A percentile compares a stretch with the other conserved stretches of the same genome.
Evolutionary conservation across 768 basidiomycete genomes (phyloP).

Genomic region (Nevesoporus exiguus): DNA sequence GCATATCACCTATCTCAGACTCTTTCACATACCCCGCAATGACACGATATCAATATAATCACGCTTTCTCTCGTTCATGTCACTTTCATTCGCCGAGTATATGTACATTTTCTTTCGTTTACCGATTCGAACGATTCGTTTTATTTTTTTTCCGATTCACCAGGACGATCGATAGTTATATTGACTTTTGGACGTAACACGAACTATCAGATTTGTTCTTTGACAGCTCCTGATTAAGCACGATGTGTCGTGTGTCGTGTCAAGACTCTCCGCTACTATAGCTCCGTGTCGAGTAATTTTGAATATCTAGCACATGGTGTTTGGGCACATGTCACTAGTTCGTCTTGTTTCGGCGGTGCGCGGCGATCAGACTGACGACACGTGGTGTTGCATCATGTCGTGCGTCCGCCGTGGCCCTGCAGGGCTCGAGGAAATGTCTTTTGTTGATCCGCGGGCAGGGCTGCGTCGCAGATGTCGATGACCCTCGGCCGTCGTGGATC

Average conservation of each 20-base stretch:
- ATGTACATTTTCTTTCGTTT: slow-evolving; percentile 2
- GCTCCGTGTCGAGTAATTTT: background rate
- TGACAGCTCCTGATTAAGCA: background rate
- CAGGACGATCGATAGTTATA: slow-evolving; percentile 8
- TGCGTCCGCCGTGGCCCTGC: background rate
- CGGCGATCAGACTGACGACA: background rate
- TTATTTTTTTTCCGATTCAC: background rate
- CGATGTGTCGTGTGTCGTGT: background rate
- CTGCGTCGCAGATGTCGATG: background rate
- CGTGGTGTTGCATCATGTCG: background rate
- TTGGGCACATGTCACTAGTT: background rate
- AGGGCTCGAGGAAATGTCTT: background rate
- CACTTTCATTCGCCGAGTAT: slow-evolving; percentile 17
- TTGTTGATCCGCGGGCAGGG: slow-evolving; percentile 8
- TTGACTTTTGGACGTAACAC: slow-evolving; percentile 2
- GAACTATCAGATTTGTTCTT: slow-evolving; percentile 1
- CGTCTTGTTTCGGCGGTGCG: background rate
- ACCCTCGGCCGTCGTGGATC: background rate
- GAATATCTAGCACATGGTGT: background rate
- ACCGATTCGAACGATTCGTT: slow-evolving; percentile 6
- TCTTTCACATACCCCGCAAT: slow-evolving; percentile 27
- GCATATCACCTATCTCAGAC: slow-evolving; percentile 23
- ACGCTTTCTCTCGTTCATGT: slow-evolving; percentile 23
- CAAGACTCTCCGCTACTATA: background rate
- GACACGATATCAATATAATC: slow-evolving; percentile 26